phyloP scores from a whole-genome alignment of 768 basidiomycete genomes.

The Lyophyllum decastes region DNA sequence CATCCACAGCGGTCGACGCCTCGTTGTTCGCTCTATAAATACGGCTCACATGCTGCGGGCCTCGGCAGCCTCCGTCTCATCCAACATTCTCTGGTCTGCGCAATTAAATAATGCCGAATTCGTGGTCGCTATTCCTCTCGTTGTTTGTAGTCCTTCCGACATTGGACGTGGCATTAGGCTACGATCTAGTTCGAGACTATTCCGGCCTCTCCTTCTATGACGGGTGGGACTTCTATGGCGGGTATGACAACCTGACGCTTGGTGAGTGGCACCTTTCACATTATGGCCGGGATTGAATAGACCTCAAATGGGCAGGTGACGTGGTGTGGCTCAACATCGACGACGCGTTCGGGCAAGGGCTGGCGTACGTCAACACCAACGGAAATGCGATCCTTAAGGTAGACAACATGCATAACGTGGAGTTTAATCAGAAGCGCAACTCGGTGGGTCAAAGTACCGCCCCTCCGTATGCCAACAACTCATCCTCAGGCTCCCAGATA shows the following conservation, averaged over 20 bases:
- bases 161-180: neutral
- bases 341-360: constrained; percentile 44
- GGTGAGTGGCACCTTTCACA: constrained; percentile 25
- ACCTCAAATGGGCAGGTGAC: constrained; percentile 46
- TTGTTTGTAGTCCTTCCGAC: neutral
- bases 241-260: constrained; percentile 47
- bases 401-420: constrained; percentile 65
- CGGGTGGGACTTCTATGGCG: constrained; percentile 55
- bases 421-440: constrained; percentile 52
- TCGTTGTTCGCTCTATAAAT: neutral
- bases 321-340: constrained; percentile 57
- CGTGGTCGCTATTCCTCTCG: neutral
- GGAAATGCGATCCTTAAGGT: constrained; percentile 75
- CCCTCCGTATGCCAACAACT: neutral
- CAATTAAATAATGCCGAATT: neutral
- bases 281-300: neutral
- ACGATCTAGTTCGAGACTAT: constrained; percentile 39
- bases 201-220: constrained; percentile 54
- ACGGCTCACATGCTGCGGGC: neutral
- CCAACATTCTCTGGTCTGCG: neutral
- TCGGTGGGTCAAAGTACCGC: constrained; percentile 46
- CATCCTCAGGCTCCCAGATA: constrained; percentile 28
- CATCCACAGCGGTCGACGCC: neutral
- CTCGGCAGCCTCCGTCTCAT: neutral
- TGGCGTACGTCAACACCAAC: constrained; percentile 60